Base-by-base conservation (phyloP, 108 stramenopile genomes). In the Halocafeteria seosinensis region DNA sequence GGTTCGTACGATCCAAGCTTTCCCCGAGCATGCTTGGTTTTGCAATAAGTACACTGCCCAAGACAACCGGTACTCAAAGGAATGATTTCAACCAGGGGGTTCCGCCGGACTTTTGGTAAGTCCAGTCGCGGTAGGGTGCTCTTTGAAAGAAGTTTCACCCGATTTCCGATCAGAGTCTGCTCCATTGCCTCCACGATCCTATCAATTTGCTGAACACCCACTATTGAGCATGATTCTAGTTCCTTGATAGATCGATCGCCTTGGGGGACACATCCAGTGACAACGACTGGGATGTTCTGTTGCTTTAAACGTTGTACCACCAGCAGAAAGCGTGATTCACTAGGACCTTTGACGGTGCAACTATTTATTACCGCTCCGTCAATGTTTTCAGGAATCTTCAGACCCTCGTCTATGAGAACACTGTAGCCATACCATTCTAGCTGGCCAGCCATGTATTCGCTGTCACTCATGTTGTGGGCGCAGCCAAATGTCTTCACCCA, bases 11-110 rank as follows among this genome's bases (percentile, higher is more conserved):
- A 65, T 1, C 77, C 77, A 6, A 78, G 50, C 51, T 62, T 69
- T 13, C 77, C 77, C 11, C 77, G 52, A 21, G 77, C 77, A 33
- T 75, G 70, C 42, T 61, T 52, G 5, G 77, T 78, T 55, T 78
- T 78, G 65, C 77, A 78, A 72, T 78, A 78, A 29, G 77, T 75
- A 55, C 77, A 78, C 34, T 66, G 50, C 53, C 74, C 74, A 13
- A 78, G 55, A 52, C 77, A 78, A 23, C 77, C 77, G 1, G 74
- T 75, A 29, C 63, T 66, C 36, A 78, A 63, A 12, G 77, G 77
- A 34, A 78, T 65, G 50, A 78, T 75, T 62, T 78, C 77, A 9
- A 78, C 67, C 1, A 69, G 59, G 27, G 67, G 67, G 50, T 75
- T 75, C 3, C 36, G 34, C 29, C 77, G 66, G 36, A 75, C 59